phyloP scores from a whole-genome alignment of 208 protist genomes.

The Leptomonas pyrrhocoris region DNA sequence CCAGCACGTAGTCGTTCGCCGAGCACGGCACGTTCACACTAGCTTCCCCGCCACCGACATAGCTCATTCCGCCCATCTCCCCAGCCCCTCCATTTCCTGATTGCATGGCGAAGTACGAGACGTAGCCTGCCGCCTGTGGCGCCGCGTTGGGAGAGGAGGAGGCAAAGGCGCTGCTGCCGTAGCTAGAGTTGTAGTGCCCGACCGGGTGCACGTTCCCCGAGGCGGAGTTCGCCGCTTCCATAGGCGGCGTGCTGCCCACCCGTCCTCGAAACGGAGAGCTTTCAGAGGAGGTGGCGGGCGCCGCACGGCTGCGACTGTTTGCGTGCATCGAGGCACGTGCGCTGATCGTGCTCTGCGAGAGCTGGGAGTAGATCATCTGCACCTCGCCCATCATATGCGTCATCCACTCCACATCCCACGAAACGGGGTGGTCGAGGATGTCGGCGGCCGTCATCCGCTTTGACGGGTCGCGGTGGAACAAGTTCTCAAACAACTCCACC shows the following conservation, averaged over 20 bases:
- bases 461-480: conserved; percentile 68
- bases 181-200: neutral
- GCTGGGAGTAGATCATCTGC: conserved; percentile 34
- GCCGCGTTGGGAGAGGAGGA: neutral
- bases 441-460: conserved; percentile 78
- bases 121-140: conserved; percentile 16
- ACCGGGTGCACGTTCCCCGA: neutral
- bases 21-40: conserved; percentile 20
- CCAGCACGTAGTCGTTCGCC: conserved; percentile 22
- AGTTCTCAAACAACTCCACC: conserved; percentile 70
- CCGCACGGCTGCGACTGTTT: neutral
- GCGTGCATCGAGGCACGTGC: conserved; percentile 9
- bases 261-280: neutral
- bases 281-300: neutral
- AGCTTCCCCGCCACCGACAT: conserved; percentile 1
- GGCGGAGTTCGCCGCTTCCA: neutral
- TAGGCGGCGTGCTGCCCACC: neutral
- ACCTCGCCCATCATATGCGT: conserved; percentile 59
- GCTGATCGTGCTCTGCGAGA: conserved; percentile 17
- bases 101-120: conserved; percentile 12
- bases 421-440: conserved; percentile 75
- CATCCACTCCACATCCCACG: conserved; percentile 83
- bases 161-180: neutral
- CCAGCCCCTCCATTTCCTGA: neutral
- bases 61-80: conserved; percentile 5